Percentiles rank a stretch among this genome's conserved stretches.
Evolutionary conservation across 768 basidiomycete genomes (phyloP).

Genomic region (Leccinellum albellum): DNA sequence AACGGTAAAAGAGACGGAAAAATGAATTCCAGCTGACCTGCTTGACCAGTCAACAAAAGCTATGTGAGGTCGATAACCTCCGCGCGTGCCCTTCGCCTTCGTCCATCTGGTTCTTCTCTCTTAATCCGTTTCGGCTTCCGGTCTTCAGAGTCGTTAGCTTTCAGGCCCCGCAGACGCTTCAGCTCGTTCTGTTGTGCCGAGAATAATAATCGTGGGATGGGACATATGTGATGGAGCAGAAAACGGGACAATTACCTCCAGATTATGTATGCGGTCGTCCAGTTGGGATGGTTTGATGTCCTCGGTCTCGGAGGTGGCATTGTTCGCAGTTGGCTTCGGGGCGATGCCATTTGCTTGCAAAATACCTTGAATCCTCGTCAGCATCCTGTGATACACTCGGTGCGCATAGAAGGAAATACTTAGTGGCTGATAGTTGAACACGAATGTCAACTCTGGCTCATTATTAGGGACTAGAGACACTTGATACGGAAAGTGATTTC

Average conservation of each 20-base stretch:
- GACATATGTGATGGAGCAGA: not conserved
- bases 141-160: not conserved
- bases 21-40: not conserved
- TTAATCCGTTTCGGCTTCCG: conserved; percentile 18
- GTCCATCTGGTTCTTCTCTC: conserved; percentile 3
- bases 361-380: too few species aligned
- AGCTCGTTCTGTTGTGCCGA: conserved; percentile 7
- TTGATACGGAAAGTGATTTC: too few species aligned
- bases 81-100: not conserved
- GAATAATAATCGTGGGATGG: not conserved
- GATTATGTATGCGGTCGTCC: not conserved
- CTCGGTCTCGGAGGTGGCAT: too few species aligned
- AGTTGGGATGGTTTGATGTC: too few species aligned
- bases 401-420: too few species aligned
- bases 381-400: too few species aligned
- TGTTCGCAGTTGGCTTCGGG: too few species aligned
- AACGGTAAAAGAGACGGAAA: too few species aligned
- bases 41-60: not conserved
- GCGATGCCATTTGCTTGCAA: too few species aligned
- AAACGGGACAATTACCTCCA: conserved; percentile 4
- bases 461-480: too few species aligned
- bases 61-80: conserved; percentile 21
- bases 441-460: too few species aligned
- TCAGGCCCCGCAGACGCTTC: conserved; percentile 11
- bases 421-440: too few species aligned